Conservation (phyloP, 2,329 filamentous ascomycete species). For the Fusarium protoensiforme region DNA sequence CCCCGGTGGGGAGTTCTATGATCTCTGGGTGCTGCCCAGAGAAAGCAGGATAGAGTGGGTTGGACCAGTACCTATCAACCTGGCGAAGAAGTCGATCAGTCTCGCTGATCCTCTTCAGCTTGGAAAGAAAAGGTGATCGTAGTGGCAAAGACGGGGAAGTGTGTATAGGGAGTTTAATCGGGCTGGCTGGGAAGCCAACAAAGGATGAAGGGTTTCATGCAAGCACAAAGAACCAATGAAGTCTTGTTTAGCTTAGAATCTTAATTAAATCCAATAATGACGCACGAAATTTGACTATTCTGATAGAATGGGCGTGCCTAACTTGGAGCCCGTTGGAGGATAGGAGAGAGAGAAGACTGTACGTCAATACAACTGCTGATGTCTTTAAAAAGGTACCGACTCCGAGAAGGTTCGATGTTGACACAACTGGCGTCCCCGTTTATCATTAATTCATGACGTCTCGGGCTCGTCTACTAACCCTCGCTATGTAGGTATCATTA, state of each 20-base stretch:
- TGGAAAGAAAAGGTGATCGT: neutral
- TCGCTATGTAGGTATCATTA: neutral
- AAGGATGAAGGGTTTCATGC: neutral
- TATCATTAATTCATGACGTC: neutral
- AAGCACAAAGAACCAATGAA: neutral
- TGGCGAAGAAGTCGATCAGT: neutral
- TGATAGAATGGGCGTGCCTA: neutral
- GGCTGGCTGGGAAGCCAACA: neutral
- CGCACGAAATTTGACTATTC: neutral
- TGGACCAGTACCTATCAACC: neutral
- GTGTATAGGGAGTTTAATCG: neutral
- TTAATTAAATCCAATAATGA: neutral
- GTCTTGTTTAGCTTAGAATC: neutral
- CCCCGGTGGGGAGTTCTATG: slow-evolving; percentile 13
- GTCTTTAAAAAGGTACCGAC: neutral
- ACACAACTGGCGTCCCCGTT: neutral
- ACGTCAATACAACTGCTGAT: neutral
- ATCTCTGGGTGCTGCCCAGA: neutral
- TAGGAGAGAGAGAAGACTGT: neutral
- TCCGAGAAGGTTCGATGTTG: neutral
- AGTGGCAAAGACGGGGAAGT: neutral
- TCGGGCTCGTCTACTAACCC: neutral
- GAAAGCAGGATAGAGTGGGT: neutral
- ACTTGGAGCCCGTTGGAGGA: neutral
- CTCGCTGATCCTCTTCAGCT: neutral